A percentile compares a stretch with the other conserved stretches of the same genome.
These are phyloP conservation scores for Chaetomium cochliodes DNA, from an alignment of 495 filamentous ascomycete species.

Conservation along the genomic window DNA sequence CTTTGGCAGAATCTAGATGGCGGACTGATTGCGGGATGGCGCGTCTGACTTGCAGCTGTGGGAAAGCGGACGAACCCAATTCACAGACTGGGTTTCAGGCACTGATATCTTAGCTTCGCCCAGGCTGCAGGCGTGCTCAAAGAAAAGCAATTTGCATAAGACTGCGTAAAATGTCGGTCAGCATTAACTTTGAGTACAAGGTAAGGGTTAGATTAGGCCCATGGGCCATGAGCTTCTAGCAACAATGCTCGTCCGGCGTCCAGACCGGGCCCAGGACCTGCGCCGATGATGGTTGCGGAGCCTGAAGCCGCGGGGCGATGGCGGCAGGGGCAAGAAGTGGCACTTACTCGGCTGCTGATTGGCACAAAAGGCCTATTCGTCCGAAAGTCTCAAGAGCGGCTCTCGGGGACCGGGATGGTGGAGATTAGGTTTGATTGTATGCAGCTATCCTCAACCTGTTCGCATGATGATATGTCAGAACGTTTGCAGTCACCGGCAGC, in stretches of 20 bases:
- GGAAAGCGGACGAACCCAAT: background rate
- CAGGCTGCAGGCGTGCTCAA: background rate
- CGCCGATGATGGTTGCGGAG: background rate
- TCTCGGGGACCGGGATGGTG: constrained; percentile 27
- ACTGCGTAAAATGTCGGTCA: constrained; percentile 15
- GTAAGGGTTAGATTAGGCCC: constrained; percentile 9
- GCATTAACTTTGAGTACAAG: background rate
- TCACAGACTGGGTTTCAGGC: constrained; percentile 4
- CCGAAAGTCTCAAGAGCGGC: constrained; percentile 21
- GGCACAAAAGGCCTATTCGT: constrained; percentile 19
- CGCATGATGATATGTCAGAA: constrained; percentile 43
- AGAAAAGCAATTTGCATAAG: background rate
- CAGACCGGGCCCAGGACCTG: background rate
- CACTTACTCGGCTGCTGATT: constrained; percentile 21
- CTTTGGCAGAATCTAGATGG: background rate
- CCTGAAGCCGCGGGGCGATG: background rate
- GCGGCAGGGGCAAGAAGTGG: constrained; percentile 20
- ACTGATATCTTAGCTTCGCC: background rate
- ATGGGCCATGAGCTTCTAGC: constrained; percentile 13
- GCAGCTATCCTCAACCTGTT: constrained; percentile 54
- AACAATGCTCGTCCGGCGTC: background rate
- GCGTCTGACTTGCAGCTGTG: background rate
- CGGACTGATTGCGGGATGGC: constrained; percentile 17
- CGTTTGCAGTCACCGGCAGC: constrained; percentile 43
- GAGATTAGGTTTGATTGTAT: constrained; percentile 41